Evolutionary conservation across 768 basidiomycete species (phyloP).

Genomic region (Exidia glandulosa): DNA sequence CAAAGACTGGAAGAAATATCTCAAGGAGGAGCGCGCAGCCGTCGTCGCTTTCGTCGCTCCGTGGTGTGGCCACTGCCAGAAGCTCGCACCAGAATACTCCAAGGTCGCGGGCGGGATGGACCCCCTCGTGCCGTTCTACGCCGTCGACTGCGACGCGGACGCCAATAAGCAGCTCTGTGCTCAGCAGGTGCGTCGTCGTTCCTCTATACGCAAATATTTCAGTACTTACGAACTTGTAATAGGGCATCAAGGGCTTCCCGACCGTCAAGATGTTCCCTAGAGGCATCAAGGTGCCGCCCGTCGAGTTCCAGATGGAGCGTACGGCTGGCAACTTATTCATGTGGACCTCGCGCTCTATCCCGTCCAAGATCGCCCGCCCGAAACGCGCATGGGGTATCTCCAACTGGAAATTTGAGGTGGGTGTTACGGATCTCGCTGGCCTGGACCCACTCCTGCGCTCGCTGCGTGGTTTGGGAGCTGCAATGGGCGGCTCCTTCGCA

Average conservation of each 20-base stretch:
- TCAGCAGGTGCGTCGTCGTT: slow-evolving; percentile 68
- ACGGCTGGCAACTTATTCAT: slow-evolving; percentile 63
- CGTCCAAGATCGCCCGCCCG: slow-evolving; percentile 48
- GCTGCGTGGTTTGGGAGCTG: too few species aligned
- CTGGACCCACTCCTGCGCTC: too few species aligned
- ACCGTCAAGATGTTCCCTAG: slow-evolving; percentile 88
- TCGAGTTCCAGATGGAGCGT: slow-evolving; percentile 62
- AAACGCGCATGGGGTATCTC: slow-evolving; percentile 45
- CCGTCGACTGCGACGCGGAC: slow-evolving; percentile 84
- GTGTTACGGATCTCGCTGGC: too few species aligned
- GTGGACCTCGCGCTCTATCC: slow-evolving; percentile 64
- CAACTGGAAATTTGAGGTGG: slow-evolving; percentile 60
- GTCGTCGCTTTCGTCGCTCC: slow-evolving; percentile 90
- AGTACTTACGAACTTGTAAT: slow-evolving; percentile 31
- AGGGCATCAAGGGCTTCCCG: slow-evolving; percentile 89
- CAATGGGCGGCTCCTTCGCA: too few species aligned
- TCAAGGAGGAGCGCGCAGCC: slow-evolving; percentile 44
- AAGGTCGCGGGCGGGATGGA: slow-evolving; percentile 69
- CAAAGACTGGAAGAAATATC: not conserved
- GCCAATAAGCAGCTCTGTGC: slow-evolving; percentile 74
- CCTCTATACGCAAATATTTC: not conserved
- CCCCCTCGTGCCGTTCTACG: slow-evolving; percentile 80
- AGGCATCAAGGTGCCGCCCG: slow-evolving; percentile 49
- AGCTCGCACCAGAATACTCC: slow-evolving; percentile 73
- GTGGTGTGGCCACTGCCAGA: slow-evolving; percentile 91